A percentile compares a stretch with the other conserved stretches of the same genome.
Conservation (phyloP, 129 eudicot genomes). For the Rutidosis leptorrhynchoides region DNA sequence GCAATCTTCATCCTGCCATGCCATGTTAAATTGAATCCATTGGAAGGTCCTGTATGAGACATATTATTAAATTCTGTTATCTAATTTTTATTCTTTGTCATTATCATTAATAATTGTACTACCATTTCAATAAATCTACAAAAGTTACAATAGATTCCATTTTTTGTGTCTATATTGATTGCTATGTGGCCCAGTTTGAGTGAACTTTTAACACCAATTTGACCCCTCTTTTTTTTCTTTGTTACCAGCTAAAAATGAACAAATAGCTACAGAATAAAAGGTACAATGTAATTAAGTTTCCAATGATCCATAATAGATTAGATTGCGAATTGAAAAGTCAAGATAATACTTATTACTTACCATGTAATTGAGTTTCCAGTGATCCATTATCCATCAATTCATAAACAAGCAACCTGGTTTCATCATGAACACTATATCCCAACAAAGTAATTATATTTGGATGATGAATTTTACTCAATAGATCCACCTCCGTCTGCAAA, state of each 20-base stretch:
- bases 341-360: slow-evolving; percentile 41
- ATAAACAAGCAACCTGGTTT: slow-evolving; percentile 62
- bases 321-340: not conserved
- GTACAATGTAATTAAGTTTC: slow-evolving; percentile 44
- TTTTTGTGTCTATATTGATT: slow-evolving; percentile 14
- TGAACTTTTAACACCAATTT: slow-evolving; percentile 11
- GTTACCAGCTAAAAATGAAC: slow-evolving; percentile 6
- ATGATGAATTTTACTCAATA: slow-evolving; percentile 84
- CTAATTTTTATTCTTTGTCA: too few species aligned
- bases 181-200: slow-evolving; percentile 16
- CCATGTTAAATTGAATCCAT: slow-evolving; percentile 75
- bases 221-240: slow-evolving; percentile 15
- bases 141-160: not conserved
- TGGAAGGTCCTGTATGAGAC: slow-evolving; percentile 59
- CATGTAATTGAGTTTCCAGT: slow-evolving; percentile 75
- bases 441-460: slow-evolving; percentile 72
- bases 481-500: slow-evolving; percentile 79
- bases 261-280: not conserved
- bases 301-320: slow-evolving; percentile 52
- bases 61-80: slow-evolving; percentile 27
- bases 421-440: slow-evolving; percentile 71
- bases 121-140: not conserved
- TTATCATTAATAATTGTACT: slow-evolving; percentile 1
- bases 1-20: slow-evolving; percentile 76
- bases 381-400: slow-evolving; percentile 94